These are phyloP conservation scores for Hortiboletus flavorubellus DNA, from an alignment of 768 basidiomycete species.

Conservation along the genomic window DNA sequence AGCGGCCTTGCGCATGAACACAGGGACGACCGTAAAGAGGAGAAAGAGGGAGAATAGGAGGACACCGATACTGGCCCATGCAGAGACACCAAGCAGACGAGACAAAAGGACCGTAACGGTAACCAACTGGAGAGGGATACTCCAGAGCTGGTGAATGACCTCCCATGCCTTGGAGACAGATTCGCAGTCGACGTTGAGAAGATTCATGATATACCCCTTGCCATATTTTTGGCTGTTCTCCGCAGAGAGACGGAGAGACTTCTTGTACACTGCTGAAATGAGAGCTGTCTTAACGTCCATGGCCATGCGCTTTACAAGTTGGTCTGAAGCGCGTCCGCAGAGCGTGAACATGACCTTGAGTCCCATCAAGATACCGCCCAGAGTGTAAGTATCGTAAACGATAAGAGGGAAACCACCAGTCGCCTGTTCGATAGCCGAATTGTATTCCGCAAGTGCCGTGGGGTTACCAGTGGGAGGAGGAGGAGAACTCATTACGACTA, in stretches of 20 bases:
- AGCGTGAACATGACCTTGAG: conserved; percentile 25
- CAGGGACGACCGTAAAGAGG: conserved; percentile 29
- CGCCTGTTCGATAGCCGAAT: conserved; percentile 14
- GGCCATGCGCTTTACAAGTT: conserved; percentile 28
- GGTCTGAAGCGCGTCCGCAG: conserved; percentile 29
- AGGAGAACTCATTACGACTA: conserved; percentile 22
- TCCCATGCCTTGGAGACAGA: conserved; percentile 31
- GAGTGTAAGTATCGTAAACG: conserved; percentile 21
- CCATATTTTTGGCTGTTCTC: conserved; percentile 26
- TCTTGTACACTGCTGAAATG: conserved; percentile 30
- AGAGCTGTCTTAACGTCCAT: conserved; percentile 30
- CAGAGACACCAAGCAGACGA: conserved; percentile 28
- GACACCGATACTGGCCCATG: conserved; percentile 29
- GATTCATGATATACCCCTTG: conserved; percentile 29
- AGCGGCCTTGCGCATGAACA: conserved; percentile 32
- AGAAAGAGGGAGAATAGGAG: conserved; percentile 22
- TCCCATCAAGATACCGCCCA: conserved; percentile 23
- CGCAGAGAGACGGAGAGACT: conserved; percentile 27
- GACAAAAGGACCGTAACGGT: conserved; percentile 20
- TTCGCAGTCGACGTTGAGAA: conserved; percentile 31
- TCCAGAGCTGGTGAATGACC: conserved; percentile 25
- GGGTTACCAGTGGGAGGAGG: conserved; percentile 17
- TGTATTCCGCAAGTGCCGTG: conserved; percentile 21
- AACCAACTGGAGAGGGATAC: conserved; percentile 28
- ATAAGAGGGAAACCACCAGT: conserved; percentile 32